These are phyloP conservation scores for Fragilariopsis cylindrus DNA, from an alignment of 108 stramenopile species.

Conservation along the genomic window DNA sequence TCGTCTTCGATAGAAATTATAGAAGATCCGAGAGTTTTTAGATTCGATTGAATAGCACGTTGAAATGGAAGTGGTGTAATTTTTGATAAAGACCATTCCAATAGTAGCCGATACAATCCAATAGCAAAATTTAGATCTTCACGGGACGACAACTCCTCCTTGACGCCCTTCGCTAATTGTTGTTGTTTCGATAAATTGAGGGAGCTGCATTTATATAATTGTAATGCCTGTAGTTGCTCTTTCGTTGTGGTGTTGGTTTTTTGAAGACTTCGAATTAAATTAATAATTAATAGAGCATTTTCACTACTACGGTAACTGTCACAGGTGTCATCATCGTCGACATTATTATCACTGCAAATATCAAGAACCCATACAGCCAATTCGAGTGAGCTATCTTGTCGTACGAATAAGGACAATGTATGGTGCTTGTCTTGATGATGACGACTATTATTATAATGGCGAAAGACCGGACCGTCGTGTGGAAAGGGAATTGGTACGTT, in stretches of 20 bases:
- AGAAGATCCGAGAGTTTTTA: slow-evolving; percentile 22
- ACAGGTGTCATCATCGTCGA: not conserved
- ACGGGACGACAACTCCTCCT: not conserved
- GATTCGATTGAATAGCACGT: slow-evolving; percentile 43
- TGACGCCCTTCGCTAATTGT: not conserved
- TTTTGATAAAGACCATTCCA: slow-evolving; percentile 51
- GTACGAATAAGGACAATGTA: not conserved
- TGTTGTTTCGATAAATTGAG: not conserved
- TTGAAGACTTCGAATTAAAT: not conserved
- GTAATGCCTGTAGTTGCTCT: slow-evolving; percentile 34
- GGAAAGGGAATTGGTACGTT: slow-evolving; percentile 34
- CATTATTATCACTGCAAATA: not conserved
- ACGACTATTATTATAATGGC: not conserved
- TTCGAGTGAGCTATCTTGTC: not conserved
- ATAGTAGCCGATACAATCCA: slow-evolving; percentile 45
- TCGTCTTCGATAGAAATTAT: not conserved
- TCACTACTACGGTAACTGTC: not conserved
- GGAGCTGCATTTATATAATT: slow-evolving; percentile 24
- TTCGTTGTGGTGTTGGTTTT: slow-evolving; percentile 4
- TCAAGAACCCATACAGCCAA: not conserved
- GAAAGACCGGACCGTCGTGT: slow-evolving; percentile 45
- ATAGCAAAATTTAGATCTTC: not conserved
- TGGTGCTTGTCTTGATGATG: not conserved
- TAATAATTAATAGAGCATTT: not conserved
- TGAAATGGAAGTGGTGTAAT: slow-evolving; percentile 47